Percentiles rank a stretch among this genome's conserved stretches.
Evolutionary conservation across 495 filamentous ascomycete genomes (phyloP).

Genomic region (Lasiosphaeria hispida): DNA sequence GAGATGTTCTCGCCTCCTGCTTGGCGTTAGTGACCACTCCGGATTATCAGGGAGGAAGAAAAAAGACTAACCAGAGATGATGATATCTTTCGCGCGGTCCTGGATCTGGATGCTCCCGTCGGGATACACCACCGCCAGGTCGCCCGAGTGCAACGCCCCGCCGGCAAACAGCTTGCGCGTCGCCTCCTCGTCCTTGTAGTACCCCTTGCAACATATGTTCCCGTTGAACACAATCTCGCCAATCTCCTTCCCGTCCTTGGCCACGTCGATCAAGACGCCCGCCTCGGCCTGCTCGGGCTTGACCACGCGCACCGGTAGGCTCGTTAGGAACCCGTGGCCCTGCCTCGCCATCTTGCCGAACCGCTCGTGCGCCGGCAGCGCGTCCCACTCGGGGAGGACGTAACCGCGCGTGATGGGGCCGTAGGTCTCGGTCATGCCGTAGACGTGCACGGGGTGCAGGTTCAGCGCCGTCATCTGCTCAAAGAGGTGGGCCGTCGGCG

Average conservation of each 20-base stretch:
- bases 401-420: conserved; percentile 96
- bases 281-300: conserved; percentile 65
- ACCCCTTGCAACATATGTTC: conserved; percentile 89
- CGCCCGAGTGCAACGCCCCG: conserved; percentile 83
- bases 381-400: conserved; percentile 76
- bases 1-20: conserved; percentile 95
- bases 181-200: conserved; percentile 86
- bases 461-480: conserved; percentile 85
- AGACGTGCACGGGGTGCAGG: conserved; percentile 88
- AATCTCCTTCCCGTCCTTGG: conserved; percentile 79
- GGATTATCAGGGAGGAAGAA: neutral
- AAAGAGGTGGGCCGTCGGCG: conserved; percentile 84
- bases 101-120: conserved; percentile 90
- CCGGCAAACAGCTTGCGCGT: conserved; percentile 86
- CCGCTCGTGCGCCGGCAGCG: conserved; percentile 64
- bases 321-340: conserved; percentile 84
- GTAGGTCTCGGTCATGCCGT: conserved; percentile 94
- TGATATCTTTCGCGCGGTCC: conserved; percentile 95
- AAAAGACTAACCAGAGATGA: conserved; percentile 80
- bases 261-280: conserved; percentile 67
- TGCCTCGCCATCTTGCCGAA: conserved; percentile 88
- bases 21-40: neutral
- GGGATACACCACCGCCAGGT: conserved; percentile 86
- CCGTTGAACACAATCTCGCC: conserved; percentile 89
- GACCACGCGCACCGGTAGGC: conserved; percentile 77